Evolutionary conservation across 805 yeast species (phyloP).

Genomic region (Saturnispora sanitii): DNA sequence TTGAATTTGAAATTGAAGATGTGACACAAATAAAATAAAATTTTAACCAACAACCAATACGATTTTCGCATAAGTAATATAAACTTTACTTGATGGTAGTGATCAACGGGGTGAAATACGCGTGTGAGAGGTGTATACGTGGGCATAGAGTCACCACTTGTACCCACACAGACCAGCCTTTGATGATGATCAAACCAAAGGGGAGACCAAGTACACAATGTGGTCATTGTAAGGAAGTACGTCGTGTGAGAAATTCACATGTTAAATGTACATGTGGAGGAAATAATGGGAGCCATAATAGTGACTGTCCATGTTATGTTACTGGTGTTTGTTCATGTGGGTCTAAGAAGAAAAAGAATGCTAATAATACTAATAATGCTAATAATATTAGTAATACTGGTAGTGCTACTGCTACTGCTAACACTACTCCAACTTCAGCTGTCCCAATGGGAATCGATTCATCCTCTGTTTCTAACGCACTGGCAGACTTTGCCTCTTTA

Average conservation of each 20-base stretch:
- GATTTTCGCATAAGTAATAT: too few species aligned
- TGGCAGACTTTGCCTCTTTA: background rate
- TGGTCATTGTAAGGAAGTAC: conserved; percentile 67
- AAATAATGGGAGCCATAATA: conserved; percentile 27
- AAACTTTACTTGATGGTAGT: conserved; percentile 52
- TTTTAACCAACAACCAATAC: background rate
- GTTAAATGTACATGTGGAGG: conserved; percentile 63
- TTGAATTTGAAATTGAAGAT: too few species aligned
- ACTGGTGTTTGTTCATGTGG: conserved; percentile 28
- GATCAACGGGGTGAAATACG: conserved; percentile 87
- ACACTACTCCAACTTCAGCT: background rate
- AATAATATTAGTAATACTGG: background rate
- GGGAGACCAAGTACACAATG: conserved; percentile 95
- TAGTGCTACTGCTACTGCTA: background rate
- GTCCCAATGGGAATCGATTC: background rate
- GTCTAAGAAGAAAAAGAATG: conserved; percentile 18
- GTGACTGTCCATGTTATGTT: conserved; percentile 25
- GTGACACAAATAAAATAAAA: too few species aligned
- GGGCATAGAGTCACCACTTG: conserved; percentile 96
- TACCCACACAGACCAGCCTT: conserved; percentile 81
- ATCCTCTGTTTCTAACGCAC: background rate
- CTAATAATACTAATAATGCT: conserved; percentile 5
- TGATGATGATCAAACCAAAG: conserved; percentile 90
- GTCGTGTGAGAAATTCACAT: conserved; percentile 59
- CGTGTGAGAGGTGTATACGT: conserved; percentile 90